Evolutionary conservation across 139 green algal genomes (phyloP).

Genomic region (Zygnema cylindricum): DNA sequence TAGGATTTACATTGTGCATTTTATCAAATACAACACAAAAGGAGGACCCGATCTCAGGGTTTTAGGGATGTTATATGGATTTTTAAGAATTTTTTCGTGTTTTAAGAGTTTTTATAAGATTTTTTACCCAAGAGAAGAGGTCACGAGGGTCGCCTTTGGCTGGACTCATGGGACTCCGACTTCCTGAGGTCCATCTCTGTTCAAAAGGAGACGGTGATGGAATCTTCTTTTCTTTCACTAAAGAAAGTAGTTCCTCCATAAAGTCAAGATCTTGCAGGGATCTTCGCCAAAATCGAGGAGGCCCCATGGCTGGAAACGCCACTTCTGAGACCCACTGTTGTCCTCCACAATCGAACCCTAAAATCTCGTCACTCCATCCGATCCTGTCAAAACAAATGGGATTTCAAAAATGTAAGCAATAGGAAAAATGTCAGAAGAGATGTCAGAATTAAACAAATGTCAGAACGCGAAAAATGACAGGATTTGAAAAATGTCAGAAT

Average conservation of each 20-base stretch:
- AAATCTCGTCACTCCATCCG: conserved; percentile 85
- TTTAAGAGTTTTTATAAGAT: neutral
- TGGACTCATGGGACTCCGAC: conserved; percentile 78
- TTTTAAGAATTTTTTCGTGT: too few species aligned
- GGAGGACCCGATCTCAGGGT: too few species aligned
- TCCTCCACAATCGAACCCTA: conserved; percentile 98
- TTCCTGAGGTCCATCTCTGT: conserved; percentile 89
- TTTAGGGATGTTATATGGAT: too few species aligned
- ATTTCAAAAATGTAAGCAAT: too few species aligned
- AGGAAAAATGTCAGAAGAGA: too few species aligned
- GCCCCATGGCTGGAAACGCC: conserved; percentile 65
- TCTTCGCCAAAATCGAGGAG: conserved; percentile 29
- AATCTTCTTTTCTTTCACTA: conserved; percentile 77
- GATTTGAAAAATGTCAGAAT: too few species aligned
- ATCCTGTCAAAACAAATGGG: conserved; percentile 18
- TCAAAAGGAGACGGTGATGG: conserved; percentile 90
- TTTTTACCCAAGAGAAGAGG: neutral
- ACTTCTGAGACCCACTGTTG: conserved; percentile 98
- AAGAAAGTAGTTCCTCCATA: conserved; percentile 80
- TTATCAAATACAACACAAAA: too few species aligned
- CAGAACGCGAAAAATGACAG: too few species aligned
- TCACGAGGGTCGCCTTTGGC: conserved; percentile 21
- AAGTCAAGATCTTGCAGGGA: conserved; percentile 70
- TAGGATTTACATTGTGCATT: too few species aligned
- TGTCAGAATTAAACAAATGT: too few species aligned